A percentile compares a stretch with the other conserved stretches of the same genome.
Evolutionary conservation across 441 rosid species (phyloP).

Genomic region (Arabidopsis hybrid): DNA sequence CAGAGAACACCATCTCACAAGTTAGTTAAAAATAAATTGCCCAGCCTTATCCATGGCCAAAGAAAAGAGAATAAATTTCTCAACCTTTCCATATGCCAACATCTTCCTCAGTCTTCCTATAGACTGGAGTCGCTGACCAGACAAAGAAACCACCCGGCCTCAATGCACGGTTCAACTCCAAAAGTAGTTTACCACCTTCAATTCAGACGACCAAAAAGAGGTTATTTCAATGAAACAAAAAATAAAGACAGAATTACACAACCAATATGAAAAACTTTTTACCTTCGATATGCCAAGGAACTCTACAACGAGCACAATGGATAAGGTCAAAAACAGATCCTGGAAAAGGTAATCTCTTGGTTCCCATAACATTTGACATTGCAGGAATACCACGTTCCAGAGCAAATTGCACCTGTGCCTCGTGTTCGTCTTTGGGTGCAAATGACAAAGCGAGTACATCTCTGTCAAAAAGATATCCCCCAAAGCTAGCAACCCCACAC

Average conservation of each 20-base stretch:
- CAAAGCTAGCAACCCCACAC: conserved; percentile 84
- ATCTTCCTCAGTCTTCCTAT: conserved; percentile 64
- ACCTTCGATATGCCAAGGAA: conserved; percentile 73
- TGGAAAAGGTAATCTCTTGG: conserved; percentile 74
- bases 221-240: background rate
- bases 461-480: conserved; percentile 70
- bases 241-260: background rate
- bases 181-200: conserved; percentile 70
- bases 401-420: conserved; percentile 76
- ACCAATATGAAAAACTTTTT: background rate
- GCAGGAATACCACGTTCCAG: conserved; percentile 80
- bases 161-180: conserved; percentile 71
- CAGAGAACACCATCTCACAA: conserved; percentile 7
- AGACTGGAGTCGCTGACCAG: conserved; percentile 81
- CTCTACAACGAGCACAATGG: conserved; percentile 82
- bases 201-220: conserved; percentile 17
- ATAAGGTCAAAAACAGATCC: conserved; percentile 68
- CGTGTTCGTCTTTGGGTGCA: conserved; percentile 81
- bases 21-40: background rate
- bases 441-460: conserved; percentile 70
- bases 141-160: conserved; percentile 79
- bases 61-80: background rate
- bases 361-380: conserved; percentile 67
- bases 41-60: background rate
- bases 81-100: conserved; percentile 69